Evolutionary conservation across 176 grass and related monocot genomes (phyloP).

Genomic region (Puya raimondii): DNA sequence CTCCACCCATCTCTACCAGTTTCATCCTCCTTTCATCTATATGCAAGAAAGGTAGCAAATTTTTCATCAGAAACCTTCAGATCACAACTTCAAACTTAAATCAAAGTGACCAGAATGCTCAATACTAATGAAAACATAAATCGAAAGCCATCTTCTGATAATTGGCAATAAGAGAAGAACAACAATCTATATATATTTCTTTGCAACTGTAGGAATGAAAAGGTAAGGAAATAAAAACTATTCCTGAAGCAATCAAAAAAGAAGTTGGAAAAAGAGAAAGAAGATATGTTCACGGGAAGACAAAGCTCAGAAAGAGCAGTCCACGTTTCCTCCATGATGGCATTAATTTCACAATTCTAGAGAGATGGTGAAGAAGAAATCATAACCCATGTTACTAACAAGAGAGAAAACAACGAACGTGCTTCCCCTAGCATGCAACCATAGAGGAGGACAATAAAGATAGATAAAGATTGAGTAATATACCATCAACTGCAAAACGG

Average conservation of each 20-base stretch:
- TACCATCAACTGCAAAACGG: slow-evolving; percentile 89
- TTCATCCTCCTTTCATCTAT: slow-evolving; percentile 91
- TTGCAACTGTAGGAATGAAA: not conserved
- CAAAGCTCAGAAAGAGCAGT: too few species aligned
- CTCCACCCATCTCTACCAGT: slow-evolving; percentile 82
- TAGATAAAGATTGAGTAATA: slow-evolving; percentile 4
- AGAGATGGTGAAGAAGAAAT: too few species aligned
- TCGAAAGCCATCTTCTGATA: too few species aligned
- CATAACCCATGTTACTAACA: too few species aligned
- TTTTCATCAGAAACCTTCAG: not conserved
- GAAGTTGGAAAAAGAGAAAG: too few species aligned
- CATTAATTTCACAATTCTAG: too few species aligned
- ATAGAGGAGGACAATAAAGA: slow-evolving; percentile 7
- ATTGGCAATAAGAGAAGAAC: too few species aligned
- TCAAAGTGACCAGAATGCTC: not conserved
- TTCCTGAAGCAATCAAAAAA: too few species aligned
- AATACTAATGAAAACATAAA: not conserved
- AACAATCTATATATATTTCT: too few species aligned
- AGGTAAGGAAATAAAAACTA: not conserved
- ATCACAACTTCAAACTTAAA: not conserved
- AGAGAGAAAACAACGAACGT: too few species aligned
- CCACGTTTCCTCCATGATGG: too few species aligned
- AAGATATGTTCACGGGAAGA: too few species aligned
- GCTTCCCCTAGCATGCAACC: not conserved
- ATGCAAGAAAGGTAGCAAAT: not conserved